Percentiles rank a stretch among this genome's conserved stretches.
Evolutionary conservation across 2,329 filamentous ascomycete species (phyloP).

Genomic region (Alternaria tenuissima): DNA sequence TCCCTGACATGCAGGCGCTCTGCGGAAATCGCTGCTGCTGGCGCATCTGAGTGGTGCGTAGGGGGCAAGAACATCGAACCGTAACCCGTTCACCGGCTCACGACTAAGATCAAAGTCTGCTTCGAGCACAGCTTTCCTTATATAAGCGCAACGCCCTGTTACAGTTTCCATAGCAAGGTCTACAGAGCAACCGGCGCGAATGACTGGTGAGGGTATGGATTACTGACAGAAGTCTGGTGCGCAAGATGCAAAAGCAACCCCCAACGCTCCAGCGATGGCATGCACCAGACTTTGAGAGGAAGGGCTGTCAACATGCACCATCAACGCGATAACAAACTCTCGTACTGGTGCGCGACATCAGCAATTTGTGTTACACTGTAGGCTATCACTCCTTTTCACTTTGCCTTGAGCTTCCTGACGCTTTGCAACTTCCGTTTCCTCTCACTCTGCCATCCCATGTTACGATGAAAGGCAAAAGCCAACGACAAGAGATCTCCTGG

Average conservation of each 20-base stretch:
- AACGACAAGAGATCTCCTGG: neutral
- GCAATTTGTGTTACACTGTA: neutral
- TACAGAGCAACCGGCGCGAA: neutral
- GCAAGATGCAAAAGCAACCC: neutral
- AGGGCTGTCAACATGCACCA: neutral
- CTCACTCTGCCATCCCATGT: neutral
- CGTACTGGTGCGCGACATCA: neutral
- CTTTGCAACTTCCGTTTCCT: neutral
- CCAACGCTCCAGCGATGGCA: neutral
- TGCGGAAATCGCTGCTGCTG: neutral
- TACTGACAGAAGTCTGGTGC: neutral
- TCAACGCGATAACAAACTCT: too few relatives aligned
- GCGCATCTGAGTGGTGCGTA: too few relatives aligned
- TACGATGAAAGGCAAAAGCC: neutral
- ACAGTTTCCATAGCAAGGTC: neutral
- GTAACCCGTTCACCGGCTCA: too few relatives aligned
- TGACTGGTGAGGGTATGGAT: neutral
- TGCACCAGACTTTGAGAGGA: neutral
- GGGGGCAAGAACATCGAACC: neutral
- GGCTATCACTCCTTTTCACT: neutral
- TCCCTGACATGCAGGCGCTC: too few relatives aligned
- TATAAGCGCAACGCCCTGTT: neutral
- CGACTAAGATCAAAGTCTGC: neutral
- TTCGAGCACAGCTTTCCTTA: neutral
- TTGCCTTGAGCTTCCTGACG: neutral